Conservation (phyloP, 306 rosid genomes). For the Malus fusca region DNA sequence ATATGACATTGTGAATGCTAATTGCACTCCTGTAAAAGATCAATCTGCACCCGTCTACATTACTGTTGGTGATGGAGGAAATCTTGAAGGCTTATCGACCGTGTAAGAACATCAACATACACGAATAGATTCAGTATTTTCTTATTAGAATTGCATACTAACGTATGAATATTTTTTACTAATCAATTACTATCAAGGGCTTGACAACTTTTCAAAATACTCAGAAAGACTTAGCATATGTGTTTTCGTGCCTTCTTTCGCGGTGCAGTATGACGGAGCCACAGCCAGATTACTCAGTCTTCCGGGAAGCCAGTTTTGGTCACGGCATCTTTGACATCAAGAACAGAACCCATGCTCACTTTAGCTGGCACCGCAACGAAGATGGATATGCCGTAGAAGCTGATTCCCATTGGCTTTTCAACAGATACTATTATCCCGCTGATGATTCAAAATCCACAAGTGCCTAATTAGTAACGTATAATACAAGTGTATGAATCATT, state of each 20-base stretch:
- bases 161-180: too few relatives aligned
- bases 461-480: not conserved
- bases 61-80: conserved; percentile 85
- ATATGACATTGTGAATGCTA: conserved; percentile 53
- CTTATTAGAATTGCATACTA: not conserved
- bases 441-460: conserved; percentile 3
- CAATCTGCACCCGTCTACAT: conserved; percentile 76
- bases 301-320: conserved; percentile 21
- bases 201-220: too few relatives aligned
- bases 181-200: too few relatives aligned
- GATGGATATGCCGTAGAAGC: conserved; percentile 10
- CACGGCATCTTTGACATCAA: conserved; percentile 21
- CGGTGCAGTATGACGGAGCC: conserved; percentile 10
- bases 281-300: conserved; percentile 16
- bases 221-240: not conserved
- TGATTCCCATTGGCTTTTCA: conserved; percentile 15
- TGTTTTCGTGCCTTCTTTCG: not conserved
- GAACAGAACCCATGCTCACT: conserved; percentile 10
- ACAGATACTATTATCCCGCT: not conserved
- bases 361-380: conserved; percentile 17
- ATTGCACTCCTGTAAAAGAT: conserved; percentile 54
- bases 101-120: conserved; percentile 22
- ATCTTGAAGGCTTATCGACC: conserved; percentile 68
- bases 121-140: too few relatives aligned
- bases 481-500: not conserved